Base-by-base conservation (phyloP, 768 basidiomycete genomes). In the Xerocomellus intermedius region DNA sequence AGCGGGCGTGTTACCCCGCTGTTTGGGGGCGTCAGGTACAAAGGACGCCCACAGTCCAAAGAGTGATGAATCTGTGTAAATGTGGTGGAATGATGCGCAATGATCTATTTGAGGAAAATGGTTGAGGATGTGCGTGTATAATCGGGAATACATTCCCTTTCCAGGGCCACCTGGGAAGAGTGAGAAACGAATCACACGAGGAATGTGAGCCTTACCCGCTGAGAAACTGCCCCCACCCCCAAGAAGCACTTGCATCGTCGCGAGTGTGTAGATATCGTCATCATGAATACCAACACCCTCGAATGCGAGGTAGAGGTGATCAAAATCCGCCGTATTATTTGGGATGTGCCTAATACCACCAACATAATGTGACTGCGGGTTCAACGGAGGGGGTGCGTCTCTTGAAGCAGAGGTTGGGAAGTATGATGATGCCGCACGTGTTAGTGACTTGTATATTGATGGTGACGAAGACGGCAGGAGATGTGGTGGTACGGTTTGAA, bases 141-240 rank as follows among this genome's bases (percentile, higher is more conserved):
- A 75, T 24, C 96, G 87, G 33, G 94, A 94, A 79, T 97, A 98
- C 96, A 98, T 98, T 64, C 96, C 96, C 76, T 98, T 98, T 16
- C 96, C 96, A 3, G 96, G 96, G 4, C 96, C 96, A 59, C 96
- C 94, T 82, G 63, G 4, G 8, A 22, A 48, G 47, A 36, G 49
- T 61, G 50, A 52, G 57, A 54, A 37, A 32, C 19, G 5, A 33
- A 28, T 42, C 47, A 49, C 42, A 7, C 21, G 32, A 45, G 16
- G 19, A 49, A 41, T 3, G 16, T 33, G 8, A 35, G 9, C 58
- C 76, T 38, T 62, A 85, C 85, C 91, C 16, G 96, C 96, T 35
- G 94, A 97, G 79, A 99, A 99, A 69, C 87, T 91, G 17, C 94
- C 94, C 8, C 96, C 96, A 1, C 96, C 96, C 32, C 96, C 96